Conservation (phyloP, 1,284 basidiomycete species). For the Austroboletus novae-zelandiae region DNA sequence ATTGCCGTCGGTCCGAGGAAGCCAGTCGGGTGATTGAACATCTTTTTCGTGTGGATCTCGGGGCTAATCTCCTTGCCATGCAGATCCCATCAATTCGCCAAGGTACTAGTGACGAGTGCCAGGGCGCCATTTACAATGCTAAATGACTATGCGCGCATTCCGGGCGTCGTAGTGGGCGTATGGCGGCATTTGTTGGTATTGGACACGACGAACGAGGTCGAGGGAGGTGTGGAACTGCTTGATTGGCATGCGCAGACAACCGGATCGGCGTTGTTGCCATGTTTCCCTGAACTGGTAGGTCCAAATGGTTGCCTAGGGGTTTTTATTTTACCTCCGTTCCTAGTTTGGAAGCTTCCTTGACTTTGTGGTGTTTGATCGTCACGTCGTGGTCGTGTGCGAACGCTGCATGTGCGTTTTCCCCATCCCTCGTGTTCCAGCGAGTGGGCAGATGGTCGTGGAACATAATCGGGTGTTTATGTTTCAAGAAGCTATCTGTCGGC, state of each 20-base stretch:
- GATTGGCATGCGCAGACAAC: conserved; percentile 26
- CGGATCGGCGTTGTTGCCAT: conserved; percentile 25
- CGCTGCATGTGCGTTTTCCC: conserved; percentile 27
- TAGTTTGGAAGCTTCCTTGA: conserved; percentile 27
- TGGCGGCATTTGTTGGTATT: conserved; percentile 25
- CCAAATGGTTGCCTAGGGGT: no score
- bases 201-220: conserved; percentile 22
- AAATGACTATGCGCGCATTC: conserved; percentile 23
- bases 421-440: conserved; percentile 20
- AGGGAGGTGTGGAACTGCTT: conserved; percentile 24
- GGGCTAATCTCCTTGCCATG: background rate
- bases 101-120: conserved; percentile 16
- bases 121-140: conserved; percentile 20
- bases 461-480: conserved; percentile 29
- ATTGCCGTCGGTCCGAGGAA: conserved; percentile 21
- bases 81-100: conserved; percentile 19
- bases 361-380: conserved; percentile 21
- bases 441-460: conserved; percentile 21
- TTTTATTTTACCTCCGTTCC: no score
- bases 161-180: conserved; percentile 22
- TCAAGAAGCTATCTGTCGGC: conserved; percentile 20
- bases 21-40: conserved; percentile 9
- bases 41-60: background rate
- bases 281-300: conserved; percentile 22
- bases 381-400: conserved; percentile 30